Percentiles rank a stretch among this genome's conserved stretches.
These are phyloP conservation scores for Sechiopsis laciniata DNA, from an alignment of 306 rosid species.

Conservation along the genomic window DNA sequence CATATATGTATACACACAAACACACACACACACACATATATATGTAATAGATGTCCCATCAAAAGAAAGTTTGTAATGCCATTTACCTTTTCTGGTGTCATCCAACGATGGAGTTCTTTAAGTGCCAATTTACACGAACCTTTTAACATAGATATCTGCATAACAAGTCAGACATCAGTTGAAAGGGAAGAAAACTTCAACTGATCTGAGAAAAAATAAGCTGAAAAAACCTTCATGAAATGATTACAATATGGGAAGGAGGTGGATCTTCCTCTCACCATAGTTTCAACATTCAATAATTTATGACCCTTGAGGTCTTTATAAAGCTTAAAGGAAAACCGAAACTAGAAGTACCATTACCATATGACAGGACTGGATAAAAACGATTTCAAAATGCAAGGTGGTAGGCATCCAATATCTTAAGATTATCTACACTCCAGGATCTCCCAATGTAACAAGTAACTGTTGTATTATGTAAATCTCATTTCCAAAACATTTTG, in stretches of 20 bases:
- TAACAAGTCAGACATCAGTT: constrained; percentile 15
- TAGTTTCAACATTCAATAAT: not conserved
- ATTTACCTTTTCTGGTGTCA: too few relatives aligned
- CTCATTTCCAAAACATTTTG: not conserved
- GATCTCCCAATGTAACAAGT: not conserved
- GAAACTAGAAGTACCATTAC: not conserved
- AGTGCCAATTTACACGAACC: too few relatives aligned
- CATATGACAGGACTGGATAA: not conserved
- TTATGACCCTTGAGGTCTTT: not conserved
- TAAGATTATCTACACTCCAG: not conserved
- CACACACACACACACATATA: too few relatives aligned
- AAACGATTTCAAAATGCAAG: not conserved
- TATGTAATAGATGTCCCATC: too few relatives aligned
- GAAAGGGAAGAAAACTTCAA: not conserved
- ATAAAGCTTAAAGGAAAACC: not conserved
- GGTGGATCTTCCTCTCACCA: not conserved
- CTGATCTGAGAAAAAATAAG: not conserved
- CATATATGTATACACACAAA: too few relatives aligned
- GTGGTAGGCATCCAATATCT: not conserved
- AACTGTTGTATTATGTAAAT: not conserved
- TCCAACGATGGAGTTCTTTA: too few relatives aligned
- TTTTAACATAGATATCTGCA: constrained; percentile 19
- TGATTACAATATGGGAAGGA: not conserved
- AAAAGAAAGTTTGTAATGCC: too few relatives aligned
- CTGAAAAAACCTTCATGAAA: not conserved